Conservation (phyloP, 441 rosid species). For the Geranium incanum region DNA sequence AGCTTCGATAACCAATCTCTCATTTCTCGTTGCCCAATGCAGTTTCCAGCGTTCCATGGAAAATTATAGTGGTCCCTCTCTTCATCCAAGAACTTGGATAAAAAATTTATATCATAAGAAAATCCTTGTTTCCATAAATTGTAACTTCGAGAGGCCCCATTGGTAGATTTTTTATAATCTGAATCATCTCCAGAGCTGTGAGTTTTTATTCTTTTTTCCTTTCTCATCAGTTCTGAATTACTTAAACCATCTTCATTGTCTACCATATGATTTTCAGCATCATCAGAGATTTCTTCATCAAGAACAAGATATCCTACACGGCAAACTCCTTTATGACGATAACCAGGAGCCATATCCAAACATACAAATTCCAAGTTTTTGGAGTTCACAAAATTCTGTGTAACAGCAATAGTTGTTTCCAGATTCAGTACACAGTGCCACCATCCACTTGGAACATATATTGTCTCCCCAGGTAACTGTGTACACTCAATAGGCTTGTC, state of each 20-base stretch:
- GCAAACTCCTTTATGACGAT: constrained; percentile 85
- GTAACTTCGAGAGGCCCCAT: constrained; percentile 36
- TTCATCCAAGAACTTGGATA: constrained; percentile 61
- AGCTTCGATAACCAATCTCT: constrained; percentile 82
- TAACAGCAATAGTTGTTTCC: constrained; percentile 84
- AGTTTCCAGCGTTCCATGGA: constrained; percentile 81
- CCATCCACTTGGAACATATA: constrained; percentile 97
- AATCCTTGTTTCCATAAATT: constrained; percentile 55
- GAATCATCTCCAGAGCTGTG: constrained; percentile 31
- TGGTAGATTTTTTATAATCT: constrained; percentile 26
- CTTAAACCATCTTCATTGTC: constrained; percentile 33
- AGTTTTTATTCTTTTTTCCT: constrained; percentile 63
- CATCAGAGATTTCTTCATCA: constrained; percentile 41
- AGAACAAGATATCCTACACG: constrained; percentile 91
- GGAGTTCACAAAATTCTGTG: constrained; percentile 85
- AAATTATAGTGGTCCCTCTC: constrained; percentile 82
- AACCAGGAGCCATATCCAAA: constrained; percentile 96
- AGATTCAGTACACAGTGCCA: constrained; percentile 95
- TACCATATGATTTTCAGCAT: constrained; percentile 28
- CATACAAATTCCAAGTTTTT: constrained; percentile 83
- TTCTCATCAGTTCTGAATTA: constrained; percentile 61
- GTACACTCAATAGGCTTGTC: constrained; percentile 96
- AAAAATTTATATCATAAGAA: constrained; percentile 59
- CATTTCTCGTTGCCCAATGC: constrained; percentile 93
- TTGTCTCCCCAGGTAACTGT: constrained; percentile 89